These are phyloP conservation scores for Stephania japonica DNA, from an alignment of 164 flowering plant genomes.

Conservation along the genomic window DNA sequence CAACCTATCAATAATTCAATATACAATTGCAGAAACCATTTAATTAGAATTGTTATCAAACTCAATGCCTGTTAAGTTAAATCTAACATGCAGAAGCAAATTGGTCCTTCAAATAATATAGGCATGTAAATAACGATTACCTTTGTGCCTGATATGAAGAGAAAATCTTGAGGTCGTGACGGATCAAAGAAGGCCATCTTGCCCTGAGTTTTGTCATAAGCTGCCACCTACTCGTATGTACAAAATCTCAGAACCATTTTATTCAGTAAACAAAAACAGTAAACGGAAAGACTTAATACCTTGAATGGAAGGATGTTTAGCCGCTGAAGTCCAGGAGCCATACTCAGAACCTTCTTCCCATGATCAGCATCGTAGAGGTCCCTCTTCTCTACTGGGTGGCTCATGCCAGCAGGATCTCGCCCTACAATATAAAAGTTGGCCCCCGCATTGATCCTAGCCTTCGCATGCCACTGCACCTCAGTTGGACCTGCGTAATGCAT, in stretches of 20 bases:
- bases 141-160: conserved; percentile 98
- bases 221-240: conserved; percentile 67
- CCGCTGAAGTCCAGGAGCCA: conserved; percentile 95
- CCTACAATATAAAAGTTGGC: conserved; percentile 98
- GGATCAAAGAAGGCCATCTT: conserved; percentile 99
- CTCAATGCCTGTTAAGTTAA: background rate
- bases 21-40: no score
- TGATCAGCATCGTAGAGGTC: conserved; percentile 96
- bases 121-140: conserved; percentile 25
- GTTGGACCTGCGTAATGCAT: conserved; percentile 99
- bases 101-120: background rate
- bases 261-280: background rate
- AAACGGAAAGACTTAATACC: conserved; percentile 29
- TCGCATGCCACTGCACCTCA: conserved; percentile 99
- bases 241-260: background rate
- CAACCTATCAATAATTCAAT: no score
- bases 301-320: conserved; percentile 91
- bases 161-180: conserved; percentile 78
- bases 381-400: conserved; percentile 87
- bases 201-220: conserved; percentile 75
- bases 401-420: conserved; percentile 98
- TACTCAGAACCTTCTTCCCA: conserved; percentile 90
- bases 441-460: conserved; percentile 95
- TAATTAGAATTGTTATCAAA: no score
- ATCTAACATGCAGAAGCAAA: background rate